Evolutionary conservation across 75 land plant species (phyloP).

Genomic region (Isoetes taiwanensis): DNA sequence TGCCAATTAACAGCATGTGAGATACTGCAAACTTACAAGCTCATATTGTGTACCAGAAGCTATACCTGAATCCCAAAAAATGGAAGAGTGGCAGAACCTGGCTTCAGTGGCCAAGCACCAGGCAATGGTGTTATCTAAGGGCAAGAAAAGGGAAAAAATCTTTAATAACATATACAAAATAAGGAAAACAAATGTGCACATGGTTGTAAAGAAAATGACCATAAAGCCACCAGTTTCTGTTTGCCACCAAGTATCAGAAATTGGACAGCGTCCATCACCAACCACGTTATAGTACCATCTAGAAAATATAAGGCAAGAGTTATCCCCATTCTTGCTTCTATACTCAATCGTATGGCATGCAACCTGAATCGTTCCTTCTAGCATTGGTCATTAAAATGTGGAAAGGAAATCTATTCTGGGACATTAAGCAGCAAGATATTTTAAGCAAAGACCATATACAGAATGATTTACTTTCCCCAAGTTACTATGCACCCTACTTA

Average conservation of each 20-base stretch:
- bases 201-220: conserved; percentile 26
- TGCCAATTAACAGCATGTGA: conserved; percentile 22
- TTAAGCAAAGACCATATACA: not conserved
- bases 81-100: conserved; percentile 94
- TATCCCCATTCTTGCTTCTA: too few species aligned
- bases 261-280: conserved; percentile 84
- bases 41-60: not conserved
- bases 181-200: not conserved
- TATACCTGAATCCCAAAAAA: conserved; percentile 94
- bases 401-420: too few species aligned
- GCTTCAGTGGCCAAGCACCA: conserved; percentile 98
- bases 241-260: conserved; percentile 99
- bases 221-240: conserved; percentile 98
- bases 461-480: too few species aligned
- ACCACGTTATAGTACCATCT: conserved; percentile 94
- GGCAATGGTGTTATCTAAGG: conserved; percentile 87
- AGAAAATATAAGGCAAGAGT: not conserved
- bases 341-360: too few species aligned
- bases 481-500: too few species aligned
- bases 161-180: not conserved
- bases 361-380: too few species aligned
- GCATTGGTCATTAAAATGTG: too few species aligned
- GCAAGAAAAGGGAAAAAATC: not conserved
- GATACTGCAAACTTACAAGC: not conserved
- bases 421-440: not conserved